These are phyloP conservation scores for Physaria fendleri DNA, from an alignment of 345 rosid genomes.

Conservation along the genomic window DNA sequence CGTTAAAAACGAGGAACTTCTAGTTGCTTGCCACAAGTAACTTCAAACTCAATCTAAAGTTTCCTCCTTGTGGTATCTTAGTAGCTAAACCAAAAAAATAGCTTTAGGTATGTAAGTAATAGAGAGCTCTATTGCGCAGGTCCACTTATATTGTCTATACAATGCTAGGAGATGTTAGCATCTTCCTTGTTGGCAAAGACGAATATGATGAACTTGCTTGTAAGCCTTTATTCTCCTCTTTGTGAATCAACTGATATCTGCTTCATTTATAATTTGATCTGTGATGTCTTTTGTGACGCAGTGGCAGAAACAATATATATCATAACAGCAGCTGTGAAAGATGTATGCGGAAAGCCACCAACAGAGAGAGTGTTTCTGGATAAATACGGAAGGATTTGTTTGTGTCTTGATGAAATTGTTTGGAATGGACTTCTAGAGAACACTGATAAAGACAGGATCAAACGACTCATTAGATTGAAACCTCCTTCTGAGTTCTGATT, in stretches of 20 bases:
- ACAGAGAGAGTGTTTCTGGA: constrained; percentile 91
- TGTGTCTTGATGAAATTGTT: constrained; percentile 89
- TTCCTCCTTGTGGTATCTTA: background rate
- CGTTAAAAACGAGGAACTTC: constrained; percentile 87
- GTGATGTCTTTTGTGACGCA: constrained; percentile 6
- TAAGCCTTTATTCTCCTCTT: constrained; percentile 34
- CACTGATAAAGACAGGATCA: constrained; percentile 80
- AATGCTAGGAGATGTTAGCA: constrained; percentile 88
- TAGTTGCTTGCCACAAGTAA: constrained; percentile 95
- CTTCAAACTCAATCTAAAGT: background rate
- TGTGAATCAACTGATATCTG: background rate
- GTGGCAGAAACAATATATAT: constrained; percentile 91
- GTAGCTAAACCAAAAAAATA: background rate
- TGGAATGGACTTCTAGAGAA: constrained; percentile 83
- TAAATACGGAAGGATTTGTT: constrained; percentile 83
- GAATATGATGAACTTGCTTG: constrained; percentile 98
- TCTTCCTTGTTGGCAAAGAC: constrained; percentile 90
- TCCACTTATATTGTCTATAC: constrained; percentile 92
- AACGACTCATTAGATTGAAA: constrained; percentile 67
- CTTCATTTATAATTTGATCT: background rate
- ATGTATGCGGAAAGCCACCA: constrained; percentile 90
- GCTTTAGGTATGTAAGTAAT: background rate
- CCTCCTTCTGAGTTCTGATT: constrained; percentile 79
- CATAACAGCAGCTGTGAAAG: constrained; percentile 81
- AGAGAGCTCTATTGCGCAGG: constrained; percentile 31